Evolutionary conservation across 352 stramenopile species (phyloP), one percentile per base, ranked within the genome.

Genomic region (Pythium aristosporum): DNA sequence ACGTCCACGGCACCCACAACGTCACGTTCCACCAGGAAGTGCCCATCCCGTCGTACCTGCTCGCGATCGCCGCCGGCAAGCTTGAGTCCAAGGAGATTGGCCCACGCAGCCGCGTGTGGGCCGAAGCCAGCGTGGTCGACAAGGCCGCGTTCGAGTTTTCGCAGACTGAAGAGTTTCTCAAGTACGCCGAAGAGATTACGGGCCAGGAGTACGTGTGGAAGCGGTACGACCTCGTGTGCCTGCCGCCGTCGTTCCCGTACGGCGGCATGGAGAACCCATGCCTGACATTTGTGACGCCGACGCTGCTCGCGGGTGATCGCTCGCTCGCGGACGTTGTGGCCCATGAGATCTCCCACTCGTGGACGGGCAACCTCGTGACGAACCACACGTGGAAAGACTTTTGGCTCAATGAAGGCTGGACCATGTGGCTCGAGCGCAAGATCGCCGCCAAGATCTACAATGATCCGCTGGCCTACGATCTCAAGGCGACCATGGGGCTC

Each of bases 401-500:
- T 72, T 99, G 96, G 96, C 76, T 99, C n/a, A 99, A 99, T 69
- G 97, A 99, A 65, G 96, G 96, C 13, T 99, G 94, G 94, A 99
- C 97, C 89, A 39, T 97, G 60, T 99, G 96, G 85, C 84, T 99
- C n/a, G 89, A 99, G 77, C 84, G 96, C 37, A 87, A 88, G 69
- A 70, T 75, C 53, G 73, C 74, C 63, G 51, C 69, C 42, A 73
- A 73, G 61, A 76, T 76, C 57, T 68, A 61, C 55, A 61, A 61
- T 43, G 55, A 61, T 43, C 55, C 55, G 18, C 42, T 53, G 9
- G 42, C 55, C 16, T 61, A 61, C 30, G 55, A 61, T 30, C 55
- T 61, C 41, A 61, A 61, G 30, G 55, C 55, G 6, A 76, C 65
- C 37, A 68, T 77, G 28, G 67, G 71, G 4, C 57, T 69, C 20